Conservation (phyloP, 805 yeast genomes). For the Lachancea lanzarotensis region DNA sequence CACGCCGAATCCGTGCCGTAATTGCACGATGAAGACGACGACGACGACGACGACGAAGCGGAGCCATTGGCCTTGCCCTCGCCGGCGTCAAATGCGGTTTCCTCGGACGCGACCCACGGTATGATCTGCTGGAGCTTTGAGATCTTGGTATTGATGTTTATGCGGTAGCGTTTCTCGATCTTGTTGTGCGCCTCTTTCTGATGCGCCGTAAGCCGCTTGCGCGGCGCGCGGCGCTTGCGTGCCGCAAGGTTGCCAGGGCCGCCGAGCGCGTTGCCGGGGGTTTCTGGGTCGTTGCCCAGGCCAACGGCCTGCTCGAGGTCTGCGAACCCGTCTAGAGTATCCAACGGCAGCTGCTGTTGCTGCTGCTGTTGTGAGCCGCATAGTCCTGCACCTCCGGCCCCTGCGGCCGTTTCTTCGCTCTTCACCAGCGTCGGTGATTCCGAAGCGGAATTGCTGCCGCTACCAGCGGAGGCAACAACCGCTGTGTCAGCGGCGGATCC, state of each 20-base stretch:
- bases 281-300: neutral
- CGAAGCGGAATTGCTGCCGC: conserved; percentile 5
- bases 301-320: conserved; percentile 4
- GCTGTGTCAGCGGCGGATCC: no score
- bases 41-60: neutral
- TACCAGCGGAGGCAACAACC: no score
- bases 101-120: conserved; percentile 59
- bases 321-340: conserved; percentile 5
- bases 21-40: neutral
- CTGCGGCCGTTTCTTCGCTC: conserved; percentile 4
- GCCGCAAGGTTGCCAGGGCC: neutral
- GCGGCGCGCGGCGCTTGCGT: conserved; percentile 43
- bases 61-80: conserved; percentile 1
- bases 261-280: neutral
- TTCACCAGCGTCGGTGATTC: conserved; percentile 9
- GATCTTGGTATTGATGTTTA: conserved; percentile 65
- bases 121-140: conserved; percentile 60
- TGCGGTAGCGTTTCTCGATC: conserved; percentile 64
- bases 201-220: conserved; percentile 49
- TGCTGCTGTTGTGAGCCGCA: no score
- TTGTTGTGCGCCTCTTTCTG: conserved; percentile 70
- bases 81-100: conserved; percentile 50
- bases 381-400: no score
- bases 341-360: conserved; percentile 3
- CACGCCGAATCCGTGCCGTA: neutral